Evolutionary conservation across 805 yeast species (phyloP).

Genomic region (Ogataea ramenticola): DNA sequence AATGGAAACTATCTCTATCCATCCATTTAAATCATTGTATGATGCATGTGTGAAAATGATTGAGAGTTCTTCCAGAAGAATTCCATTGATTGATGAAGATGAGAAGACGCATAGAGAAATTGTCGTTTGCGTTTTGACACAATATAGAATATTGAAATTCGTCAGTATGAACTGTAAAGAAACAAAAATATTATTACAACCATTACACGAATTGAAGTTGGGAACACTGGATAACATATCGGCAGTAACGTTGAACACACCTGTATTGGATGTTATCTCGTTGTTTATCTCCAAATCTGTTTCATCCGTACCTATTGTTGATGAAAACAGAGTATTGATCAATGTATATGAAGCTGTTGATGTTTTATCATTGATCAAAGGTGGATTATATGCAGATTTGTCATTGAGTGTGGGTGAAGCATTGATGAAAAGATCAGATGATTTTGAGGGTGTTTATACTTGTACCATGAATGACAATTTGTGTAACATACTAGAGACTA

Average conservation of each 20-base stretch:
- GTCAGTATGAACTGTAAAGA: constrained; percentile 95
- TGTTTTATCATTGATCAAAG: constrained; percentile 84
- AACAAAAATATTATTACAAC: constrained; percentile 72
- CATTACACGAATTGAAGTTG: constrained; percentile 63
- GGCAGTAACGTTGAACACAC: constrained; percentile 83
- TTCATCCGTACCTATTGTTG: constrained; percentile 89
- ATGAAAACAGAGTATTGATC: constrained; percentile 56
- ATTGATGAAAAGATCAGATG: constrained; percentile 84
- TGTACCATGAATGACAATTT: constrained; percentile 84
- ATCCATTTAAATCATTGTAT: constrained; percentile 82
- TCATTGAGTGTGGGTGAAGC: constrained; percentile 95
- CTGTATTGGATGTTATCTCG: constrained; percentile 89
- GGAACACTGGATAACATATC: constrained; percentile 52
- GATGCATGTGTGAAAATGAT: constrained; percentile 94
- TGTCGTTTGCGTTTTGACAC: constrained; percentile 91
- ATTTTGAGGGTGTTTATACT: constrained; percentile 96
- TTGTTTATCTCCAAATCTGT: constrained; percentile 72
- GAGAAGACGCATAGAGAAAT: constrained; percentile 89
- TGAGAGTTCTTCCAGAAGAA: constrained; percentile 81
- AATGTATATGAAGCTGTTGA: constrained; percentile 97
- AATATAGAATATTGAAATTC: constrained; percentile 90
- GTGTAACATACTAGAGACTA: constrained; percentile 87
- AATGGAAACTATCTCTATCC: constrained; percentile 79
- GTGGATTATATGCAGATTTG: constrained; percentile 87
- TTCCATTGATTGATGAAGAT: constrained; percentile 91